A percentile compares a stretch with the other conserved stretches of the same genome.
Evolutionary conservation across 495 filamentous ascomycete genomes (phyloP).

Genomic region (Aspergillus indologenus): DNA sequence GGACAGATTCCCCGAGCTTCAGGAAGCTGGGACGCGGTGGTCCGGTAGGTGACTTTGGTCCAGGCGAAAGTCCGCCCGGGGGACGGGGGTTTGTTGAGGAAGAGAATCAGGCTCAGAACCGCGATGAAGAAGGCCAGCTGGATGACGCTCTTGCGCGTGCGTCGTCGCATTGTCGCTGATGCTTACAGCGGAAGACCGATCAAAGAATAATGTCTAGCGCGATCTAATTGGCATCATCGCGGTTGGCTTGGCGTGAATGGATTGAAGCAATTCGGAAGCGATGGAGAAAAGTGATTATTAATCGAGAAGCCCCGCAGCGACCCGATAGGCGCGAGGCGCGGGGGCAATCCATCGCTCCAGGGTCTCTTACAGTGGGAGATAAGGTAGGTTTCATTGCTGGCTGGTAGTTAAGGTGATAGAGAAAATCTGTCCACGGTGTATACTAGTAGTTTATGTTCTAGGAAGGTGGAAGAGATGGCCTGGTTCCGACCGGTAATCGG

Average conservation of each 20-base stretch:
- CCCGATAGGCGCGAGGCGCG: neutral
- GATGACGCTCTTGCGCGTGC: slow-evolving; percentile 21
- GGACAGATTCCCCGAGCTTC: slow-evolving; percentile 33
- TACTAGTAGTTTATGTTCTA: too few relatives aligned
- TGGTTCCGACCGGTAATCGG: too few relatives aligned
- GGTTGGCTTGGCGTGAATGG: neutral
- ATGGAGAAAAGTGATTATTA: neutral
- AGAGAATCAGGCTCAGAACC: slow-evolving; percentile 32
- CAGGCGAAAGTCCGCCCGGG: slow-evolving; percentile 32
- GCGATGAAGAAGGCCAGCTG: slow-evolving; percentile 31
- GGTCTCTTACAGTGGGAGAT: neutral
- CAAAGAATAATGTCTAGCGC: too few relatives aligned
- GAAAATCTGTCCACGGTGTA: too few relatives aligned
- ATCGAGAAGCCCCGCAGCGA: neutral
- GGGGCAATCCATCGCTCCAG: neutral
- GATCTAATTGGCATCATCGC: neutral
- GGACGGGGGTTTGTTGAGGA: slow-evolving; percentile 31
- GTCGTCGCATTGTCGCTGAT: slow-evolving; percentile 11
- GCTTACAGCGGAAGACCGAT: too few relatives aligned
- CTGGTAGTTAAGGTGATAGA: too few relatives aligned
- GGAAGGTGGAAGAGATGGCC: too few relatives aligned
- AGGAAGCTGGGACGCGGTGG: slow-evolving; percentile 25
- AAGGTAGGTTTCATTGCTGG: too few relatives aligned
- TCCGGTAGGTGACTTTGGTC: slow-evolving; percentile 37
- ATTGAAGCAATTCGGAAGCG: neutral